Evolutionary conservation across 169 alveolate species (phyloP).

Genomic region (Prorocentrum cordatum): DNA sequence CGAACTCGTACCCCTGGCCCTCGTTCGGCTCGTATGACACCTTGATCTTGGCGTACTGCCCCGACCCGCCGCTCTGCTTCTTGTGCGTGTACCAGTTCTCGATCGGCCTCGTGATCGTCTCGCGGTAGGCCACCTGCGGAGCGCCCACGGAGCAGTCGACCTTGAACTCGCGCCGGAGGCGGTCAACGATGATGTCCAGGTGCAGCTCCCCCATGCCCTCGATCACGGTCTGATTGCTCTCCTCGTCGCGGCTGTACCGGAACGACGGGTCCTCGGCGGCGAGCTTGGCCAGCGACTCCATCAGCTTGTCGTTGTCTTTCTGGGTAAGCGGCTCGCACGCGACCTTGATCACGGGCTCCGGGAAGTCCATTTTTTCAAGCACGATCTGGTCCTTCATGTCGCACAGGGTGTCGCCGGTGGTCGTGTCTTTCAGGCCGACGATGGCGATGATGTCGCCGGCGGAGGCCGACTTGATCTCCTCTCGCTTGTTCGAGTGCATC

Average conservation of each 20-base stretch:
- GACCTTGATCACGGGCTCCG: constrained; percentile 80
- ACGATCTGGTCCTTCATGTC: constrained; percentile 72
- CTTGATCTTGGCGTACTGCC: constrained; percentile 77
- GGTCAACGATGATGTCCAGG: constrained; percentile 87
- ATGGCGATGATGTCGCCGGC: constrained; percentile 62
- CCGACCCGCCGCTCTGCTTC: constrained; percentile 86
- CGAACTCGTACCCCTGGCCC: constrained; percentile 78
- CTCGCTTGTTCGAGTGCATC: constrained; percentile 81
- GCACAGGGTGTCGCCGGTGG: constrained; percentile 84
- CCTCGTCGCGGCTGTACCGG: constrained; percentile 62
- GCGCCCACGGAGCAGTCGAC: constrained; percentile 82
- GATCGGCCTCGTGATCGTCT: constrained; percentile 75
- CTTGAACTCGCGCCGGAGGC: constrained; percentile 83
- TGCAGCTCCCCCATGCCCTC: constrained; percentile 94
- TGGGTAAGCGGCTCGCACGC: constrained; percentile 32
- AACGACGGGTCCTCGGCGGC: constrained; percentile 79
- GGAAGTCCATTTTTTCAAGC: constrained; percentile 80
- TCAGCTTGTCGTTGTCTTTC: constrained; percentile 77
- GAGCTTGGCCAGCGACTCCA: constrained; percentile 77
- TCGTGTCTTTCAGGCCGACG: constrained; percentile 79
- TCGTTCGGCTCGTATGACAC: constrained; percentile 80
- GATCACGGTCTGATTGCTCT: constrained; percentile 67
- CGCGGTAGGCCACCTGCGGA: constrained; percentile 86
- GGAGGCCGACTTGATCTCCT: constrained; percentile 72
- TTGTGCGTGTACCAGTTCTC: constrained; percentile 72